Base-by-base conservation (phyloP, 2,329 filamentous ascomycete species). In the Cadophora sp. region DNA sequence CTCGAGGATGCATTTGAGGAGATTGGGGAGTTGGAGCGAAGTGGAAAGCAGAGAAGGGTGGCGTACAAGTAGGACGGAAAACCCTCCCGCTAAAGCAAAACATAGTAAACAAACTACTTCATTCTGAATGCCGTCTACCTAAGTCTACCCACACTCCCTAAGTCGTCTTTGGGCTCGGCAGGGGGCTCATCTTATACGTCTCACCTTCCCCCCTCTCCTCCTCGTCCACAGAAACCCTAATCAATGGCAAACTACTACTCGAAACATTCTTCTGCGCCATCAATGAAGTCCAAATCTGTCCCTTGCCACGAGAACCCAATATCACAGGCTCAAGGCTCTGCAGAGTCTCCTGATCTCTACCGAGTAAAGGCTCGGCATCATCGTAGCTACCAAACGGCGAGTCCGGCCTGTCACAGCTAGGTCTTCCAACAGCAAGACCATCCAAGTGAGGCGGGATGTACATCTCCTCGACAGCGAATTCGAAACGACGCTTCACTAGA, bases 1-100 rank as follows among this genome's bases (percentile, higher is more conserved):
- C 74, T 88, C 36, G 82, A 84, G 68, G 80, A 82, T 45, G 63
- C 50, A n/a, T 73, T 76, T 60, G 73, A 76, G 47, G 71, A 73
- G 41, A 69, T 73, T 45, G 62, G 59, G 8, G 68, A 70, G 41
- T 3, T 65, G 36, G 66, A 7, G 1, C 68, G 36, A 47, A 62
- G 39, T 56, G 53, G 33, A 45, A 59, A 2, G 47, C 24, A 60
- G 47, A 41, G 30, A 33, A 8, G 48, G 16, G 48, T 62, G 3
- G 36, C 13, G 13, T 62, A 41, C 22, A 22, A 48, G 3, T 33
- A 33, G 20, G 2, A 30, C 27, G 27, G 30, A 1, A 30, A 6
- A 6, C 48, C 7, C 27, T 24, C 7, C 16, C n/a, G 16, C 43
- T 18, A 13, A 18, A n/a, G 11, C 39, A 45, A 45, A 18, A 3